A percentile compares a stretch with the other conserved stretches of the same genome.
Evolutionary conservation across 2,329 filamentous ascomycete species (phyloP).

Genomic region (Aspergillus spinulosporus): DNA sequence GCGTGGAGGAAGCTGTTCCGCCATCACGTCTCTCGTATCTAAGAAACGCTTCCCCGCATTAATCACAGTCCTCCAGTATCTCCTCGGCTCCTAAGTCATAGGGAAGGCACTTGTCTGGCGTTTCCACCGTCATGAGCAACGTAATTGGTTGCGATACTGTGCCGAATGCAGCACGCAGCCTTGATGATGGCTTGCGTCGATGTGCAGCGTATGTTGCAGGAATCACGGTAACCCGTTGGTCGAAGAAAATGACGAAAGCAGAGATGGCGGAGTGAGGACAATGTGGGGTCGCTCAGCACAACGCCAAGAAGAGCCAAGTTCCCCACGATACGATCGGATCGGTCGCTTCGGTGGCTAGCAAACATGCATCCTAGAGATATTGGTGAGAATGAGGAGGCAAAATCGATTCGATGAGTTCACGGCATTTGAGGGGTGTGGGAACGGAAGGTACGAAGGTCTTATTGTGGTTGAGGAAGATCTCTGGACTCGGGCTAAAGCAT

Average conservation of each 20-base stretch:
- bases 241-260: slow-evolving; percentile 10
- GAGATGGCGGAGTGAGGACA: slow-evolving; percentile 1
- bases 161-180: neutral
- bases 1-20: neutral
- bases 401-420: neutral
- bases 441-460: neutral
- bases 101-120: neutral
- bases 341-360: neutral
- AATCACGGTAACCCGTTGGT: neutral
- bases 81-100: neutral
- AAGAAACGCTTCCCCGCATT: neutral
- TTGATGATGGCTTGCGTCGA: neutral
- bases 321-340: neutral
- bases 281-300: neutral
- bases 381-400: neutral
- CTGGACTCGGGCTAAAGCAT: neutral
- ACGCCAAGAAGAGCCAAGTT: slow-evolving; percentile 13
- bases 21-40: neutral
- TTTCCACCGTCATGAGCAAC: neutral
- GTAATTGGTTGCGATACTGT: neutral
- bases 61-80: neutral
- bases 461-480: neutral
- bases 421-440: neutral
- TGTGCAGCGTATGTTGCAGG: neutral
- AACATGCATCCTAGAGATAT: neutral